Evolutionary conservation across 441 rosid genomes (phyloP), one percentile per base, ranked within the genome.

Genomic region (Hura crepitans): DNA sequence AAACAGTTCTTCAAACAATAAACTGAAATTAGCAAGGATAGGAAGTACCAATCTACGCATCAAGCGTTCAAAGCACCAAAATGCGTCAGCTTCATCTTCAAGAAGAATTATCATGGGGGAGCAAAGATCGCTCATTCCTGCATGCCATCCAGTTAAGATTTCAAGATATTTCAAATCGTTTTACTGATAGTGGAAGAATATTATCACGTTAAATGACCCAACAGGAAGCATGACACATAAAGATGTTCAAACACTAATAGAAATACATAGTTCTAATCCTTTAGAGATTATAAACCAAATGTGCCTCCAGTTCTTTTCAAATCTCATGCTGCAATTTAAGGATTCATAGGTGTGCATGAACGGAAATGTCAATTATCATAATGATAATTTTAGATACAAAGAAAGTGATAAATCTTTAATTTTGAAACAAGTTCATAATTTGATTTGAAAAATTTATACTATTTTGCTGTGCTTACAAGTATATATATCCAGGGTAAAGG

Each of bases 41-140:
- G 71, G 37, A 61, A 66, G 68, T 86, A 92, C 99, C 97, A 95
- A 80, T 87, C 97, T 83, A 65, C 94, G 92, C 99, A 92, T 95
- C 82, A 94, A 75, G 69, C 94, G 91, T 75, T 94, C 97, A 67
- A 94, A 94, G 83, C 97, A 92, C 97, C 97, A 92, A 85, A 94
- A 94, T 1, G 99, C 84, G 81, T 92, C 97, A 64, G 96, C 94
- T 82, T 92, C 99, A 59, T 92, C 81, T 27, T 89, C 87, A 33
- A 92, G 92, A 82, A 94, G 96, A 39, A 94, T 84, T 81, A 92
- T 90, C 97, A 94, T 94, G 46, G 99, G 97, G 68, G 99, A 94
- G 80, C 99, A 94, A 66, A 92, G 90, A 77, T 94, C 99, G 58
- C 97, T 94, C 97, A 94, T 94, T 80, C 97, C 97, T 91, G 86